Conservation (phyloP, 345 rosid genomes). For the Theobroma cacao region DNA sequence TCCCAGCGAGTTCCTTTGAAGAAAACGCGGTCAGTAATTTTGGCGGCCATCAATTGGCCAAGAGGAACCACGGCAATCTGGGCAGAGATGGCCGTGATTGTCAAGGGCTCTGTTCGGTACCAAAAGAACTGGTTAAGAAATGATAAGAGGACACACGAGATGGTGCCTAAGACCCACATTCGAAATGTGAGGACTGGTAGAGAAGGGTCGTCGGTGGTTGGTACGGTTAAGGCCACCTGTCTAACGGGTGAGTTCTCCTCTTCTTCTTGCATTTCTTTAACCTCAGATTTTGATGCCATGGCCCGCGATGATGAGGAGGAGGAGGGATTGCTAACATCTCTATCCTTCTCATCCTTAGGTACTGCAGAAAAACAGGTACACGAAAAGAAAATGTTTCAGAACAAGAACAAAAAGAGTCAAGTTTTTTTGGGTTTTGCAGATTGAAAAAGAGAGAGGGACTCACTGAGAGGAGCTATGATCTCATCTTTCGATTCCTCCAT, state of each 20-base stretch:
- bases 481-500: constrained; percentile 31
- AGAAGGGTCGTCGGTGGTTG: constrained; percentile 77
- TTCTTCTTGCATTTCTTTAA: constrained; percentile 18
- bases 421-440: not conserved
- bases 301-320: constrained; percentile 21
- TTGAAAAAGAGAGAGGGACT: constrained; percentile 6
- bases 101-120: constrained; percentile 89
- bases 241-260: constrained; percentile 78
- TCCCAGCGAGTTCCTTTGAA: constrained; percentile 66
- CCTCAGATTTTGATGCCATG: constrained; percentile 14
- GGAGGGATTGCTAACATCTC: not conserved
- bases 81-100: constrained; percentile 94
- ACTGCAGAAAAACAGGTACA: constrained; percentile 18
- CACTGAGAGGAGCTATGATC: constrained; percentile 47
- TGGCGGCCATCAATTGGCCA: constrained; percentile 87
- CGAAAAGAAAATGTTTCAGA: not conserved
- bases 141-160: constrained; percentile 71
- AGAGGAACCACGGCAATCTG: constrained; percentile 95
- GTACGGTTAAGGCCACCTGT: constrained; percentile 93
- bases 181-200: constrained; percentile 89
- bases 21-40: constrained; percentile 64
- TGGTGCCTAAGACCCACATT: constrained; percentile 87
- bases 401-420: not conserved
- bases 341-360: constrained; percentile 19
- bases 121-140: constrained; percentile 95